Base-by-base conservation (phyloP, 306 rosid species). In the Prunus salicina region DNA sequence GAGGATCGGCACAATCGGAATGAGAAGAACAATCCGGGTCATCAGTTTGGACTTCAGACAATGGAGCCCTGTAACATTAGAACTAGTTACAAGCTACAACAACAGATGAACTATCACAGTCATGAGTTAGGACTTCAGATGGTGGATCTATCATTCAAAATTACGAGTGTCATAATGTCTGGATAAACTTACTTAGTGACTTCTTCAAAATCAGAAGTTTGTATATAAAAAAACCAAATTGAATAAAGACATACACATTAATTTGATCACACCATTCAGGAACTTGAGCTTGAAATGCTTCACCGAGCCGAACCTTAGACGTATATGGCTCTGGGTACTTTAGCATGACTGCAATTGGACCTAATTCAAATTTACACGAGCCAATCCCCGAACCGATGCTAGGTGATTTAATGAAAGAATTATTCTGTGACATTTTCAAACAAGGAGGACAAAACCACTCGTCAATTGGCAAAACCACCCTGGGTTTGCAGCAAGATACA, bases 391-490 rank as follows among this genome's bases (percentile, higher is more conserved):
- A 19, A 41, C 55, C 10, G 3, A 72, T 57, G 19, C 24, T 51
- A 30, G 12, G 47, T 0, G 67, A 20, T 57, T 57, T 57, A 24
- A 43, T 8, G 30, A 28, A 53, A 3, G 51, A 71, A 71, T 0
- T 12, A 20, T 11, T n/a, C 64, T 63, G 67, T 34, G 45, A 63
- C 67, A 13, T 63, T 63, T 46, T 68, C 2, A 22, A 16, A 57
- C 76, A 72, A 16, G 67, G 4, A 57, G 10, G 16, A 43, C 76
- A 72, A 72, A 57, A 72, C 76, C 76, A 72, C 22, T 72, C 76
- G 16, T 72, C 76, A 72, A 72, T 24, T 2, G 76, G 66, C 22
- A 72, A 56, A 20, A 72, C 72, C 56, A 68, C 67, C 8, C 53
- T 15, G 67, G 41, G 67, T 5, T 57, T 20, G 24, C 66, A 72